Evolutionary conservation across 176 grass and related monocot genomes (phyloP), one percentile per base, ranked within the genome.

Genomic region (Phoenix roebelenii): DNA sequence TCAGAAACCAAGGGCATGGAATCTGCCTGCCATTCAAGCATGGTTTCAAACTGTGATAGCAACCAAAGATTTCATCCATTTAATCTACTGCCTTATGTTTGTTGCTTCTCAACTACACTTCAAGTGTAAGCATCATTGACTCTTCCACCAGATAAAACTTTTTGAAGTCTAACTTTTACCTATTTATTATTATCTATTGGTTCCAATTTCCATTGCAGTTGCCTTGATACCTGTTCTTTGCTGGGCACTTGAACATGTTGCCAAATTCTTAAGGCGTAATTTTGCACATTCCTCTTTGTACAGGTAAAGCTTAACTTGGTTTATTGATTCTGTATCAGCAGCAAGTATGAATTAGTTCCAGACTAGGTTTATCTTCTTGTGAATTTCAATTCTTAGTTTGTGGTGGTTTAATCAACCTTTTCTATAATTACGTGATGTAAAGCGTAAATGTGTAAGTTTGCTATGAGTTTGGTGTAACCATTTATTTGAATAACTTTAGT

Each of bases 61-160:
- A 74, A 82, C 82, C 10, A 93, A 98, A 76, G 94, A 98, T 79
- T 93, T 98, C 60, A 51, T 98, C 65, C 88, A 83, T 54, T 76
- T 98, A 71, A 78, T 98, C 72, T 98, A 89, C 70, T 99, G 88
- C 69, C 79, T 93, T 68, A 83, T 77, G 67, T 85, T 99, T 76
- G 72, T 85, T 83, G 79, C 85, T 22, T 85, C 85, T 74, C 86
- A 89, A 66, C 60, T 89, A 20, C 94, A 76, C 50, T 83, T 93
- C 70, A 98, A 98, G 59, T 81, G 94, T 98, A 80, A 93, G 87
- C 57, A 64, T 3, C 39, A 9, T 18, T 39, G 35, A 0, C 35
- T 44, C 35, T 44, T 44, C 35, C 9, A 44, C 35, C 35, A 44
- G 35, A 44, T 14, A 44, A 44, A 12, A 12, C 35, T 12, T 44